These are phyloP conservation scores for Kwoniella dendrophila DNA, from an alignment of 768 basidiomycete genomes.

Conservation along the genomic window DNA sequence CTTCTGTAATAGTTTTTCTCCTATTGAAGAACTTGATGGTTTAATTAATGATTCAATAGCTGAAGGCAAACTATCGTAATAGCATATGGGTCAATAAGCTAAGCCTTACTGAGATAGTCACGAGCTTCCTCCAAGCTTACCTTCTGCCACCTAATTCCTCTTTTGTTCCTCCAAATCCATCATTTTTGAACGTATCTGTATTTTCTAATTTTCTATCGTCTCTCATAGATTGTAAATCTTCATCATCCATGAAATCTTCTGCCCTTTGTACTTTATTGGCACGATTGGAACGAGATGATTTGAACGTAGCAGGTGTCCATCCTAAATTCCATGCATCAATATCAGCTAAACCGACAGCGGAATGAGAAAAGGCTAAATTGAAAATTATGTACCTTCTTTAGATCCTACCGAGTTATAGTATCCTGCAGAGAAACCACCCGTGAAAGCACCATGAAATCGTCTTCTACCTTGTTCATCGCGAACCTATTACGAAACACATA, in stretches of 20 bases:
- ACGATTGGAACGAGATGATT: conserved; percentile 79
- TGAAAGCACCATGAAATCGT: conserved; percentile 96
- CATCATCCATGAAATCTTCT: conserved; percentile 99
- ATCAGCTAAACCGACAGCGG: background rate
- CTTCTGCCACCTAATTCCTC: conserved; percentile 47
- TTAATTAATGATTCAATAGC: conserved; percentile 64
- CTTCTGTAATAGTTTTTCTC: conserved; percentile 82
- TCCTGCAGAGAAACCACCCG: conserved; percentile 95
- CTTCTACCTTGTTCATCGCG: conserved; percentile 90
- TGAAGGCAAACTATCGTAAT: conserved; percentile 44
- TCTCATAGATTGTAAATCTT: conserved; percentile 81
- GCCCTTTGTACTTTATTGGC: conserved; percentile 58
- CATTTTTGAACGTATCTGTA: conserved; percentile 69
- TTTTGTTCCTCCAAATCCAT: conserved; percentile 64
- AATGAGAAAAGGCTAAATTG: background rate
- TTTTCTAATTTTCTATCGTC: conserved; percentile 75
- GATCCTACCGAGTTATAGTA: conserved; percentile 96
- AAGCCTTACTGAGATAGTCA: conserved; percentile 62
- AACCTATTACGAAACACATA: conserved; percentile 61
- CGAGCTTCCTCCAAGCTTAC: conserved; percentile 57
- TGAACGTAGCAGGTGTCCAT: conserved; percentile 92
- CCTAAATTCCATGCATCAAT: conserved; percentile 60
- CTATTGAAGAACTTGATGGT: conserved; percentile 74
- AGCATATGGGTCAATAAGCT: conserved; percentile 60
- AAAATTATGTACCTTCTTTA: conserved; percentile 72